Conservation (phyloP, 2,329 filamentous ascomycete species). For the Aspergillus sp. region DNA sequence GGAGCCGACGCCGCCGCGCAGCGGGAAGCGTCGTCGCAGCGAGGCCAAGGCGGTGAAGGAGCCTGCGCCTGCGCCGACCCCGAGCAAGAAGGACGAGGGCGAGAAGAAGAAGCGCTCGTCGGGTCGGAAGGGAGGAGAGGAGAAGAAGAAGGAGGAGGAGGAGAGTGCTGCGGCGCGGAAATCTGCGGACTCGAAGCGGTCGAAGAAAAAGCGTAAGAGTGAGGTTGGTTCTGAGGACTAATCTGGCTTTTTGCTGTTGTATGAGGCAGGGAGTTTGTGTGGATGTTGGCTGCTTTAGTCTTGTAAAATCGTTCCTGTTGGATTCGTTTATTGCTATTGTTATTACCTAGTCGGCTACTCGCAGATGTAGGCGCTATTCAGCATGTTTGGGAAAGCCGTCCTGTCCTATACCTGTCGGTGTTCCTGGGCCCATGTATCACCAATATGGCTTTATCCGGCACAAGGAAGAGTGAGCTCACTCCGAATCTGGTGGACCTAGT, state of each 20-base stretch:
- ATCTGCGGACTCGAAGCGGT: slow-evolving; percentile 25
- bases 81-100: slow-evolving; percentile 29
- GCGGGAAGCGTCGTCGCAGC: slow-evolving; percentile 36
- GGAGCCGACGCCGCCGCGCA: slow-evolving; percentile 35
- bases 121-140: slow-evolving; percentile 16
- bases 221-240: slow-evolving; percentile 24
- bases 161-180: slow-evolving; percentile 19
- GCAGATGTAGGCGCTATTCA: too few relatives aligned
- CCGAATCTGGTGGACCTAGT: too few relatives aligned
- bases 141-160: slow-evolving; percentile 27
- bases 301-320: neutral
- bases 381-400: too few relatives aligned
- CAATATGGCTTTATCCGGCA: too few relatives aligned
- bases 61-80: slow-evolving; percentile 16
- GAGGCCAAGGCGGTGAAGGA: slow-evolving; percentile 28
- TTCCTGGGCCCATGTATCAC: too few relatives aligned
- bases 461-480: too few relatives aligned
- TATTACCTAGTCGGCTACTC: too few relatives aligned
- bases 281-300: too few relatives aligned
- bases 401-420: too few relatives aligned
- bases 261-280: too few relatives aligned
- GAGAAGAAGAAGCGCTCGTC: slow-evolving; percentile 22
- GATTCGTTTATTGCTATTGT: too few relatives aligned
- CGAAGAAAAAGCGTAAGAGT: slow-evolving; percentile 42
- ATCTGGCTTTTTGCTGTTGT: too few relatives aligned